These are phyloP conservation scores for Pugionium cornutum DNA, from an alignment of 345 rosid species.

Conservation along the genomic window DNA sequence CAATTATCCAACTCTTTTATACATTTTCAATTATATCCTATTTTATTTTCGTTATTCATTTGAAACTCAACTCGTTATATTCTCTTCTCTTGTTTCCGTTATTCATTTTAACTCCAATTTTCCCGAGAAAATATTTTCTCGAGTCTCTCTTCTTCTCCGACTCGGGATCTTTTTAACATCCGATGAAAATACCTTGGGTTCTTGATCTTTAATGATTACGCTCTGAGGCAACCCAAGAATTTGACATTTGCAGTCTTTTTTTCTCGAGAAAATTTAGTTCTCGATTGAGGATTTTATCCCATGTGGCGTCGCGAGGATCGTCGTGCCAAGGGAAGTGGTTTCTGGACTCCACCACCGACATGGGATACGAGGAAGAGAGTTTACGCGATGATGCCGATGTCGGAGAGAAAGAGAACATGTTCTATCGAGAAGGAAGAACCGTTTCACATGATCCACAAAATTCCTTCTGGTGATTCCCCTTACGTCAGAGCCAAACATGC, in stretches of 20 bases:
- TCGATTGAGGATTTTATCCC: not conserved
- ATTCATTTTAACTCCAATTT: too few relatives aligned
- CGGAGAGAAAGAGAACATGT: slow-evolving; percentile 50
- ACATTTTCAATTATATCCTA: too few relatives aligned
- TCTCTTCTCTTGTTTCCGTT: too few relatives aligned
- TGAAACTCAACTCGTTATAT: too few relatives aligned
- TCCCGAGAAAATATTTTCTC: too few relatives aligned
- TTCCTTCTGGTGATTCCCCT: slow-evolving; percentile 65
- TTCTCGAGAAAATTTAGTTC: slow-evolving; percentile 20
- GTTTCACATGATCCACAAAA: slow-evolving; percentile 61
- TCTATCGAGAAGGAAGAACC: slow-evolving; percentile 40
- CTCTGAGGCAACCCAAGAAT: not conserved
- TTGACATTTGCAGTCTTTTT: not conserved
- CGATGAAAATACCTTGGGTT: not conserved
- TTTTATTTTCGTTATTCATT: too few relatives aligned
- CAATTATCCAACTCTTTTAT: too few relatives aligned
- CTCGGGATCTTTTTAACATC: too few relatives aligned
- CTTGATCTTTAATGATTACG: slow-evolving; percentile 5
- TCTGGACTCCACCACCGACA: slow-evolving; percentile 59
- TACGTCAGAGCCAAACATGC: slow-evolving; percentile 76
- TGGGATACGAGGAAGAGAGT: slow-evolving; percentile 36
- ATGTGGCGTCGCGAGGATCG: slow-evolving; percentile 28
- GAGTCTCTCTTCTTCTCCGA: too few relatives aligned
- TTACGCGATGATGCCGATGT: slow-evolving; percentile 42
- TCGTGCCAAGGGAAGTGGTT: slow-evolving; percentile 36